Evolutionary conservation across 306 rosid genomes (phyloP).

Genomic region (barrel medic (Medicago truncatula)): DNA sequence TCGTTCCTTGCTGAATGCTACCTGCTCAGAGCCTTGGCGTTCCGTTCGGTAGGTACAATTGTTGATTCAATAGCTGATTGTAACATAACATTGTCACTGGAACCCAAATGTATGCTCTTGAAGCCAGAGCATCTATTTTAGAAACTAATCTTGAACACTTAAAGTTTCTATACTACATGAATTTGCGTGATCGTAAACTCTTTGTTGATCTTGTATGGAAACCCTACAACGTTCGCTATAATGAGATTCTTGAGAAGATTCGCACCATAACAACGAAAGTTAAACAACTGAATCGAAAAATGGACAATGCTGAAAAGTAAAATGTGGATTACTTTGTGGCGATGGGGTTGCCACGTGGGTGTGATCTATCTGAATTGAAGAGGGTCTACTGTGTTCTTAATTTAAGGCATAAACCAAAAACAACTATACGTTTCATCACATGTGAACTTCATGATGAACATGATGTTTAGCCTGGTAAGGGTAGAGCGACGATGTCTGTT

Average conservation of each 20-base stretch:
- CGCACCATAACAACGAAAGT: conserved; percentile 62
- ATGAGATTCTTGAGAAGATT: conserved; percentile 76
- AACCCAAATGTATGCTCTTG: conserved; percentile 76
- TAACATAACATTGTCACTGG: conserved; percentile 69
- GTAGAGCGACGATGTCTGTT: conserved; percentile 72
- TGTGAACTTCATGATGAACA: conserved; percentile 72
- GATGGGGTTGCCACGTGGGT: conserved; percentile 85
- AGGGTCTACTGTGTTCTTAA: conserved; percentile 67
- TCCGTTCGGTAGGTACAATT: conserved; percentile 64
- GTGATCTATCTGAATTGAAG: conserved; percentile 79
- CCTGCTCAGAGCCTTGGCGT: conserved; percentile 70
- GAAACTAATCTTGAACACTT: conserved; percentile 80
- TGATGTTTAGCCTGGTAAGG: conserved; percentile 70
- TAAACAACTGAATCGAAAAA: conserved; percentile 64
- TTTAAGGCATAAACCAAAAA: conserved; percentile 82
- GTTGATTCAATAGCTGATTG: conserved; percentile 82
- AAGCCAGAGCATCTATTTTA: conserved; percentile 68
- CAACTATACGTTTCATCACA: conserved; percentile 66
- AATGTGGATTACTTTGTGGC: conserved; percentile 79
- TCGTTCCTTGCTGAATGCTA: conserved; percentile 90
- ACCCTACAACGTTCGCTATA: conserved; percentile 65
- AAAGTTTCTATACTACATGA: conserved; percentile 78
- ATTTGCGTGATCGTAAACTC: conserved; percentile 78
- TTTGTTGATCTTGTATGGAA: conserved; percentile 76
- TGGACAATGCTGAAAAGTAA: conserved; percentile 66